Evolutionary conservation across 2,329 filamentous ascomycete genomes (phyloP), one percentile per base, ranked within the genome.

Genomic region (Zymoseptoria pseudotritici): DNA sequence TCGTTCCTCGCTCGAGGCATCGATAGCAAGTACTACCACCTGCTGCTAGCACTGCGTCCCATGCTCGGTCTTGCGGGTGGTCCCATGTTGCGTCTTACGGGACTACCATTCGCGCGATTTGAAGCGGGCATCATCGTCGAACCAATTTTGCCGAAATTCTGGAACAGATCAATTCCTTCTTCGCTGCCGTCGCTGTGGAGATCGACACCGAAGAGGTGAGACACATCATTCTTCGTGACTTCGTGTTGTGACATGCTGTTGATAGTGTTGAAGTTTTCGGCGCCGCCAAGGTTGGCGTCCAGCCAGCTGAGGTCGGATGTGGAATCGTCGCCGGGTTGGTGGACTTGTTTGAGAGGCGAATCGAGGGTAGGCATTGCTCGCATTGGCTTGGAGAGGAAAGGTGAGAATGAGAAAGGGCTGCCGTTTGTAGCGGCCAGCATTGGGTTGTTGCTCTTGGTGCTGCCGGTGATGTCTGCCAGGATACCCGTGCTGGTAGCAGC

Each of bases 81-180:
- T 19, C 63, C 65, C 69, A 70, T 71, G 36, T 65, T 61, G 24
- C 64, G 65, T 58, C 65, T 67, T 11, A 72, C 69, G 55, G 70
- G 70, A 53, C 70, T 72, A 51, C 70, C 70, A 36, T 63, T 69
- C n/a, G 67, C 65, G 10, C 70, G 66, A 58, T 70, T 66, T 19
- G 64, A 59, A 13, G 63, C 64, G 36, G 65, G 63, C 59, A 63
- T 61, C 50, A 54, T 60, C 19, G 62, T 55, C 50, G 65, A 61
- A 55, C 88, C 88, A 70, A 91, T 91, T 76, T 86, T 88, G 71
- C 87, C 84, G 68, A 91, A 91, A 9, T 87, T 87, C 69, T 89
- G 86, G 53, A 89, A 81, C 65, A 91, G 86, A 67, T 91, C 88
- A 55, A 91, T 80, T 1, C 82, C 84, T 13, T 82, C 75, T 60